Base-by-base conservation (phyloP, 164 flowering plant species). In the Akebia trifoliata region DNA sequence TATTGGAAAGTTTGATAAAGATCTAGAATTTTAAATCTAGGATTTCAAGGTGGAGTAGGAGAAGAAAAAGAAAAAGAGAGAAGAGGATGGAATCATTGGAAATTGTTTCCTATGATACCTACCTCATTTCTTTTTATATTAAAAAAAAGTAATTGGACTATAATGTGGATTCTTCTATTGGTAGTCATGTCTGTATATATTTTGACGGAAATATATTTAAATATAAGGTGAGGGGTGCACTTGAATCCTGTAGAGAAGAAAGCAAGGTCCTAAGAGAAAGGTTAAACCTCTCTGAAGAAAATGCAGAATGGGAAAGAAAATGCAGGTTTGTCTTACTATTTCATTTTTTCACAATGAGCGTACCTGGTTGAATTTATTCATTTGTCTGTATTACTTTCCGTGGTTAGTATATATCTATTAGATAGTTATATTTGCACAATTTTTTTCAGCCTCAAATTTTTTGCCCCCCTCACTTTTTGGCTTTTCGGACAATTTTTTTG, bases 211-310 rank as follows among this genome's bases (percentile, higher is more conserved):
- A 25, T 32, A n/a, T 52, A 26, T 53, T 49, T 35, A 39, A 61
- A 54, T 66, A 30, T 45, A 30, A 92, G 97, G 82, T 73, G 69
- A 79, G 63, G 63, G 62, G 54, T 56, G 86, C 78, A 57, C 60
- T 87, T 66, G 74, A 78, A 58, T 69, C 64, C 15, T 78, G 63
- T 36, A 69, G 66, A 65, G 71, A 74, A 54, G 78, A 87, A 49
- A 79, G 83, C 67, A 58, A 50, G 59, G 59, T 49, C 50, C 70
- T 85, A 2, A 61, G 47, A 56, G 77, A 79, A 62, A 76, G 57
- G 55, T 55, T 84, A 63, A 43, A 31, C 24, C 45, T 20, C 18
- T 71, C 62, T 1, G 84, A 78, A 59, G 75, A 78, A 68, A 68
- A 67, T 59, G 61, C 56, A 11, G 68, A 69, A 63, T 8, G 4